These are phyloP conservation scores for Daphne laureola DNA, from an alignment of 441 rosid genomes.

Conservation along the genomic window DNA sequence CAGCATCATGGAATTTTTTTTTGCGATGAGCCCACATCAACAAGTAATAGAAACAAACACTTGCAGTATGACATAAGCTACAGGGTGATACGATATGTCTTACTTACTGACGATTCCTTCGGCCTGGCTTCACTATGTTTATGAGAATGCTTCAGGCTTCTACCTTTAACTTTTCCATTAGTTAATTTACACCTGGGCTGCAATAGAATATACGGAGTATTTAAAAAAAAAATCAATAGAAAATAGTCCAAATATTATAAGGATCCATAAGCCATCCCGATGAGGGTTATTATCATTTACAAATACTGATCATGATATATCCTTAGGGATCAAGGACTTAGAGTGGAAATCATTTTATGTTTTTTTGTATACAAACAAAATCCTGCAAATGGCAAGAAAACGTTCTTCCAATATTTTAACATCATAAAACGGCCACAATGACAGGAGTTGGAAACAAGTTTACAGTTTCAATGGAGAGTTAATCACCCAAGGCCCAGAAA, in stretches of 20 bases:
- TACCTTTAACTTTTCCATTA: conserved; percentile 26
- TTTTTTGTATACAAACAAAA: too few relatives aligned
- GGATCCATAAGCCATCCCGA: background rate
- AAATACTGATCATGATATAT: too few relatives aligned
- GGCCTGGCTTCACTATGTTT: conserved; percentile 19
- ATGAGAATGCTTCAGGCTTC: conserved; percentile 19
- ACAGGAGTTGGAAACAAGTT: too few relatives aligned
- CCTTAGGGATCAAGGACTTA: too few relatives aligned
- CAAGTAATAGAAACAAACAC: conserved; percentile 39
- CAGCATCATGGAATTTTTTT: conserved; percentile 41
- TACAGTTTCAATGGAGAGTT: too few relatives aligned
- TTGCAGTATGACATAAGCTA: conserved; percentile 33
- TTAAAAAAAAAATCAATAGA: too few relatives aligned
- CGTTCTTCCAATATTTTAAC: background rate
- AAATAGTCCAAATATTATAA: too few relatives aligned
- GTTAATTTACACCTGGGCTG: conserved; percentile 36
- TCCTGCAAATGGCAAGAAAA: too few relatives aligned
- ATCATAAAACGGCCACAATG: background rate
- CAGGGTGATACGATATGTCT: conserved; percentile 37
- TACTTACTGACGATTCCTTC: conserved; percentile 30
- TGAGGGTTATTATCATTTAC: background rate
- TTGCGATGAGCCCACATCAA: conserved; percentile 44
- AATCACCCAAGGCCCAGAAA: too few relatives aligned
- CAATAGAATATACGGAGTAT: conserved; percentile 1
- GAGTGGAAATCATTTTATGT: too few relatives aligned